These are phyloP conservation scores for Fusarium sp. DNA, from an alignment of 2,329 filamentous ascomycete species.

Conservation along the genomic window DNA sequence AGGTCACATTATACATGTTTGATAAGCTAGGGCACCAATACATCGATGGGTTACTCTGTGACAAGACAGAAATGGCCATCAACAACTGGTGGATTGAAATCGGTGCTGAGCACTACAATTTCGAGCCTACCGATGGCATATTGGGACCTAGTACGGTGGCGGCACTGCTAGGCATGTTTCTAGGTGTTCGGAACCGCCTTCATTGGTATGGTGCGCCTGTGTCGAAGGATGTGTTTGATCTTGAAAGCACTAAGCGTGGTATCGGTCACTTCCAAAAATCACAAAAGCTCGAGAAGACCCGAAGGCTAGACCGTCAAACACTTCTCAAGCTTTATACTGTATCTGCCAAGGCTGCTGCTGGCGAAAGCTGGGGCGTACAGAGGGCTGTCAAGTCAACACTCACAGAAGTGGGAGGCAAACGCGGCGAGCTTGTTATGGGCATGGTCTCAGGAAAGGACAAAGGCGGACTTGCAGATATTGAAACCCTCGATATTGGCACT, in stretches of 20 bases:
- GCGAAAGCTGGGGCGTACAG: constrained; percentile 92
- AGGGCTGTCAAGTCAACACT: constrained; percentile 96
- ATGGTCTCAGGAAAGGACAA: constrained; percentile 91
- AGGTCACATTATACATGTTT: constrained; percentile 89
- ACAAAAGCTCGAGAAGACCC: constrained; percentile 81
- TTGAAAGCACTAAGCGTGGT: constrained; percentile 83
- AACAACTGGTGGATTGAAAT: constrained; percentile 97
- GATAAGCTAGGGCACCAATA: constrained; percentile 89
- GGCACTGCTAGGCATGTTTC: constrained; percentile 85
- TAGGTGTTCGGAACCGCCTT: constrained; percentile 90
- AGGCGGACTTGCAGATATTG: constrained; percentile 89
- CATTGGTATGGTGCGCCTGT: constrained; percentile 88
- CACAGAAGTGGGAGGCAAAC: constrained; percentile 91
- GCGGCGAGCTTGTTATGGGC: constrained; percentile 94
- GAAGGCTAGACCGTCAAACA: constrained; percentile 85
- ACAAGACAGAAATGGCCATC: constrained; percentile 90
- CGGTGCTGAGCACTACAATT: constrained; percentile 90
- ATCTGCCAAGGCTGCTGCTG: constrained; percentile 91
- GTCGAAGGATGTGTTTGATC: constrained; percentile 91
- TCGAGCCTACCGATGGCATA: constrained; percentile 92
- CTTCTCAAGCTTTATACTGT: constrained; percentile 82
- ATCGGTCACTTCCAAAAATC: constrained; percentile 92
- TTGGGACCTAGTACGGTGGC: constrained; percentile 92
- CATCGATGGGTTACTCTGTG: constrained; percentile 91
- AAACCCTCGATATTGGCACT: constrained; percentile 88